Evolutionary conservation across 345 rosid genomes (phyloP).

Genomic region (Boechera divaricarpa): DNA sequence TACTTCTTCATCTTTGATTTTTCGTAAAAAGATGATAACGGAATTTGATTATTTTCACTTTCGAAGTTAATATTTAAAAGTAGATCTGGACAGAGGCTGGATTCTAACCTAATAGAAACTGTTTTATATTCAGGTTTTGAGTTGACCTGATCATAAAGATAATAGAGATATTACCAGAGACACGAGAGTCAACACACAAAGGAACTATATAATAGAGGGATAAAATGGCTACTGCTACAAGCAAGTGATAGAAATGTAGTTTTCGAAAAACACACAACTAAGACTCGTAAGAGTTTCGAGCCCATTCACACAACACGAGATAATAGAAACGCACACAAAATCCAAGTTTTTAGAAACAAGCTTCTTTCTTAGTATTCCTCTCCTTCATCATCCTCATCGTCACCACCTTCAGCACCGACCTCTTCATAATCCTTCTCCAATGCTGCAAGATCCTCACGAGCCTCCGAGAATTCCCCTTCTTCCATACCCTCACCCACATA

Average conservation of each 20-base stretch:
- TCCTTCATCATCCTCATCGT: slow-evolving; percentile 67
- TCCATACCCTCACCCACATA: slow-evolving; percentile 90
- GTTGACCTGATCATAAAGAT: background rate
- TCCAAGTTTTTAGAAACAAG: background rate
- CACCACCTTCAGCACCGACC: slow-evolving; percentile 80
- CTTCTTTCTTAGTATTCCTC: slow-evolving; percentile 50
- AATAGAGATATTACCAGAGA: background rate
- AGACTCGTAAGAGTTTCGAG: slow-evolving; percentile 42
- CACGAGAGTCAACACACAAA: background rate
- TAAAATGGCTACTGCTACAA: background rate
- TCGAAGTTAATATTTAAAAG: too few species aligned
- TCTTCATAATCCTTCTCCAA: slow-evolving; percentile 82
- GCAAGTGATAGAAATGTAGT: background rate
- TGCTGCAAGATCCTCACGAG: slow-evolving; percentile 82
- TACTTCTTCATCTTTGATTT: too few species aligned
- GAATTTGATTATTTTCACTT: too few species aligned
- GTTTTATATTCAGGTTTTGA: too few species aligned
- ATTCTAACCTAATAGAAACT: too few species aligned
- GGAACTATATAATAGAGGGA: background rate
- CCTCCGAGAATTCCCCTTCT: slow-evolving; percentile 82
- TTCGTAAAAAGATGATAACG: too few species aligned
- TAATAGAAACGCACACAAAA: background rate
- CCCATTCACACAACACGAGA: slow-evolving; percentile 10
- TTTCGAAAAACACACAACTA: slow-evolving; percentile 26
- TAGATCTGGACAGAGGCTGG: too few species aligned